phyloP scores from a whole-genome alignment of 208 protist species.

The Novymonas esmeraldas region DNA sequence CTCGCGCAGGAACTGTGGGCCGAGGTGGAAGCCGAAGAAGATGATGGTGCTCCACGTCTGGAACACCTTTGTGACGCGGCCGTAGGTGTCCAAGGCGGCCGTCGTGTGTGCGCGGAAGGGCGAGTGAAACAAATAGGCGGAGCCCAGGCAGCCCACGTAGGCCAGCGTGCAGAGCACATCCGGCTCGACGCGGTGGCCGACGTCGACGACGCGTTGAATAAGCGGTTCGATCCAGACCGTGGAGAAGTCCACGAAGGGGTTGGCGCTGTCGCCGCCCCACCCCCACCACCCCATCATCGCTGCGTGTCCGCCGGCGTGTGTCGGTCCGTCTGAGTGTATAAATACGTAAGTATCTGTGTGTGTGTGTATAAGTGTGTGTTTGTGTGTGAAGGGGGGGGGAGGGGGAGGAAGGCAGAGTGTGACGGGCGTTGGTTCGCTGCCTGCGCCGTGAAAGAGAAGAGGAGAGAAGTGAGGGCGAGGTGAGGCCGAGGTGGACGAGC shows the following conservation, averaged over 20 bases:
- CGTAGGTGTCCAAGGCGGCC: constrained; percentile 57
- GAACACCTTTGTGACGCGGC: constrained; percentile 60
- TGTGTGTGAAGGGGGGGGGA: constrained; percentile 4
- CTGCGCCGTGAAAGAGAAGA: no score
- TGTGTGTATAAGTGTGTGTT: constrained; percentile 2
- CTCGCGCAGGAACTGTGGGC: constrained; percentile 43
- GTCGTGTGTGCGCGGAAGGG: constrained; percentile 68
- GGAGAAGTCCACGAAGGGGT: constrained; percentile 33
- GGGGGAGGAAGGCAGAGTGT: neutral
- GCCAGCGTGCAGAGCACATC: constrained; percentile 44
- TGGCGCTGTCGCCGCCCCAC: constrained; percentile 14
- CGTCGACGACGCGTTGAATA: constrained; percentile 25
- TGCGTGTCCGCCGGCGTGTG: neutral
- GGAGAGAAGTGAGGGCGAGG: no score
- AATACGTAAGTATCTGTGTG: neutral
- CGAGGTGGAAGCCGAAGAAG: constrained; percentile 63
- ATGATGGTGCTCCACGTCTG: constrained; percentile 65
- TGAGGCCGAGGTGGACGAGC: no score
- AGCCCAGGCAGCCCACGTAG: constrained; percentile 49
- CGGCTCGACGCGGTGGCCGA: constrained; percentile 27
- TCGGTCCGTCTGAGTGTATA: neutral
- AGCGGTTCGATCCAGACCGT: constrained; percentile 26
- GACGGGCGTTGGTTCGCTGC: no score
- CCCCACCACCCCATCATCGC: constrained; percentile 2
- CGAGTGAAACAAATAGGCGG: constrained; percentile 77